Evolutionary conservation across 352 stramenopile species (phyloP), one percentile per base, ranked within the genome.

Genomic region (Ophiocytium majus): DNA sequence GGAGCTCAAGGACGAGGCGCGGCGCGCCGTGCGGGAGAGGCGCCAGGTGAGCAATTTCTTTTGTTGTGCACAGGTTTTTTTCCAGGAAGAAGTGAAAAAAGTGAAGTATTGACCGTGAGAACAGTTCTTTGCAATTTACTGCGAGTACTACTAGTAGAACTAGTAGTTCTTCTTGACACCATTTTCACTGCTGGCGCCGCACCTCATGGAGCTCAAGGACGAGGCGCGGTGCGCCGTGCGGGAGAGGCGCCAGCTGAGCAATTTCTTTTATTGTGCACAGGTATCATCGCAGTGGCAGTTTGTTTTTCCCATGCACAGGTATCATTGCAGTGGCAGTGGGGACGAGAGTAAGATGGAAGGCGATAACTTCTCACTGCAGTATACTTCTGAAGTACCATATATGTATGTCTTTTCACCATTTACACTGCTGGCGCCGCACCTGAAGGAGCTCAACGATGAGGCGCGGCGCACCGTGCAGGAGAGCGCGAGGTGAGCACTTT

Each of bases 111-210:
- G n/a, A n/a, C n/a, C n/a, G n/a, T n/a, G n/a, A n/a, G n/a, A n/a
- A n/a, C n/a, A n/a, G n/a, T n/a, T n/a, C n/a, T n/a, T n/a, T n/a
- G n/a, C n/a, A n/a, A n/a, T n/a, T n/a, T n/a, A n/a, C n/a, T n/a
- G n/a, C n/a, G n/a, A n/a, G n/a, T n/a, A n/a, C n/a, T n/a, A n/a
- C n/a, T n/a, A n/a, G n/a, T n/a, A n/a, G n/a, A n/a, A n/a, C n/a
- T n/a, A n/a, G n/a, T n/a, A n/a, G n/a, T n/a, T n/a, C 63, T 89
- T 89, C 74, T 80, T 89, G 17, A 35, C 23, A 28, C 63, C 81
- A 34, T 88, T 66, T 85, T 64, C 32, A 76, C 64, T 28, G 35
- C 63, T 89, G 63, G 85, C 82, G 31, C 82, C 85, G 28, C 34
- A 37, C 10, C 43, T 86, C 5, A 80, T 84, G 76, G 63, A 63